Conservation (phyloP, 495 filamentous ascomycete genomes). For the Penicillium subrubescens region DNA sequence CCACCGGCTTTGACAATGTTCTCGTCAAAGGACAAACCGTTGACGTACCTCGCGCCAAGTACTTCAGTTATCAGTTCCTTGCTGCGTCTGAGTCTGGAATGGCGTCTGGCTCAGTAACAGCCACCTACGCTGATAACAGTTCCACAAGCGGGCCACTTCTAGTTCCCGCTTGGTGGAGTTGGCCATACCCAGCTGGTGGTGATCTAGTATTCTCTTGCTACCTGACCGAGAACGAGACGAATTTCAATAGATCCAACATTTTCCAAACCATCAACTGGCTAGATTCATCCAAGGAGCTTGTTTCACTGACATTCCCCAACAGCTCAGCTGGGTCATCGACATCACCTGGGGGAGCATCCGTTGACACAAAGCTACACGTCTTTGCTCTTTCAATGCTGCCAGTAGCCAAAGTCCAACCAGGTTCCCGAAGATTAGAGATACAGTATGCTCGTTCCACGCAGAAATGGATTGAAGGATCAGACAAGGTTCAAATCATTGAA, state of each 20-base stretch:
- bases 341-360: conserved; percentile 20
- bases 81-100: conserved; percentile 46
- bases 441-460: conserved; percentile 57
- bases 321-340: conserved; percentile 20
- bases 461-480: conserved; percentile 46
- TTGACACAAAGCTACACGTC: conserved; percentile 27
- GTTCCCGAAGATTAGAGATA: conserved; percentile 27
- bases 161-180: conserved; percentile 49
- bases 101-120: conserved; percentile 46
- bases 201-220: conserved; percentile 53
- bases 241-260: conserved; percentile 56
- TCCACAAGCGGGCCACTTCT: conserved; percentile 43
- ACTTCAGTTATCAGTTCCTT: conserved; percentile 53
- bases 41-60: conserved; percentile 30
- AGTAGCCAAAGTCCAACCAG: neutral
- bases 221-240: conserved; percentile 43
- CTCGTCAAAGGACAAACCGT: conserved; percentile 47
- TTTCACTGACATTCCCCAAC: conserved; percentile 42
- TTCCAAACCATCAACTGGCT: conserved; percentile 52
- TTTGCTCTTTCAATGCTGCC: conserved; percentile 31
- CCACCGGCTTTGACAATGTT: conserved; percentile 44
- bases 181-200: conserved; percentile 51
- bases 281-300: conserved; percentile 47
- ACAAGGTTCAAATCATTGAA: conserved; percentile 54
- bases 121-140: conserved; percentile 48